phyloP scores from a whole-genome alignment of 2,329 filamentous ascomycete species.

The Cyclaneusma minus region DNA sequence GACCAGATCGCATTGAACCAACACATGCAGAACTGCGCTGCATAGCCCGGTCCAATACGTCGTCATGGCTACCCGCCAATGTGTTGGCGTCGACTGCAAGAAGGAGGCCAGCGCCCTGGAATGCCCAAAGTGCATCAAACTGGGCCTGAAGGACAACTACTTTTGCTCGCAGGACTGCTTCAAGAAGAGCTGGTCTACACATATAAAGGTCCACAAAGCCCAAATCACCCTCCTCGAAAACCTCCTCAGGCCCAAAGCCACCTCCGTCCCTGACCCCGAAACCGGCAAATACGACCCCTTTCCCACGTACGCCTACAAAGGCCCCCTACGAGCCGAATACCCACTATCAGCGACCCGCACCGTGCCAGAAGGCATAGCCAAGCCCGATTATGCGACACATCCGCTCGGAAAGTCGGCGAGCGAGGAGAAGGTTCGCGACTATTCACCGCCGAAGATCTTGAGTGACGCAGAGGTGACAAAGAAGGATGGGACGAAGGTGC shows the following conservation, averaged over 20 bases:
- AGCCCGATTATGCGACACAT: constrained; percentile 85
- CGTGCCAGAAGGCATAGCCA: constrained; percentile 65
- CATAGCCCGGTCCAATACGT: no score
- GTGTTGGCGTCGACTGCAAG: constrained; percentile 66
- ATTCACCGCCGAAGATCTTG: constrained; percentile 66
- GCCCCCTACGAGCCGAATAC: constrained; percentile 72
- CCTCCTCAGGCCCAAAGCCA: constrained; percentile 61
- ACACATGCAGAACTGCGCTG: no score
- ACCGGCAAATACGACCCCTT: constrained; percentile 87
- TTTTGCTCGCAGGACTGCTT: constrained; percentile 99
- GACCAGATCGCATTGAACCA: no score
- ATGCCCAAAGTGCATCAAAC: constrained; percentile 88
- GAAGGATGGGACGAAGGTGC: no score
- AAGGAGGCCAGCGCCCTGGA: constrained; percentile 79
- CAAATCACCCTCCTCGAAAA: constrained; percentile 61
- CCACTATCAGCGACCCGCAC: constrained; percentile 58
- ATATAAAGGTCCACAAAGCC: constrained; percentile 71
- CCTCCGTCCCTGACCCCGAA: constrained; percentile 84
- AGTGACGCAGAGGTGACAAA: constrained; percentile 71
- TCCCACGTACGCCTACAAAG: constrained; percentile 72
- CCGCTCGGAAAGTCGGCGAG: constrained; percentile 58
- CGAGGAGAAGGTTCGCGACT: constrained; percentile 51
- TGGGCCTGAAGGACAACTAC: constrained; percentile 75
- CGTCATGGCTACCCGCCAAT: constrained; percentile 46
- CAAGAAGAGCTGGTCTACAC: constrained; percentile 69